These are phyloP conservation scores for Alternaria rosae DNA, from an alignment of 2,329 filamentous ascomycete genomes.

Conservation along the genomic window DNA sequence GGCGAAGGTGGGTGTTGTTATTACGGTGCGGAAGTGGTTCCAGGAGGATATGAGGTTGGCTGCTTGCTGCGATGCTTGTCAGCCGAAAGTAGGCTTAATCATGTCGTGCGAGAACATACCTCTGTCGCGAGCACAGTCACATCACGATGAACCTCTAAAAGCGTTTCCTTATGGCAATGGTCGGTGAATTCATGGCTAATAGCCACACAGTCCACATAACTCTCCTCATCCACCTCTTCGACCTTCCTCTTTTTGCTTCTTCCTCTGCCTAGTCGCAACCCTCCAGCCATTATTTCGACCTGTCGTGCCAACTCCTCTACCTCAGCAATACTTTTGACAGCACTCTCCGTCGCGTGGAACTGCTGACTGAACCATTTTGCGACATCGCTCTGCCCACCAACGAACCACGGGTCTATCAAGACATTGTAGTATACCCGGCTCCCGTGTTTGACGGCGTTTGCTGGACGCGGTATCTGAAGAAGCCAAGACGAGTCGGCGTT, in stretches of 20 bases:
- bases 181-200: slow-evolving; percentile 74
- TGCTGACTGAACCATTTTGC: slow-evolving; percentile 71
- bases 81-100: not conserved
- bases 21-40: slow-evolving; percentile 66
- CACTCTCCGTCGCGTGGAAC: slow-evolving; percentile 65
- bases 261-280: slow-evolving; percentile 30
- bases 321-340: slow-evolving; percentile 62
- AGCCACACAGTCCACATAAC: slow-evolving; percentile 64
- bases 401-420: slow-evolving; percentile 71
- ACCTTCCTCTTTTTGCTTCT: slow-evolving; percentile 16
- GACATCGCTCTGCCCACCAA: slow-evolving; percentile 68
- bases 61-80: slow-evolving; percentile 54
- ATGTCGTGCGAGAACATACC: slow-evolving; percentile 24
- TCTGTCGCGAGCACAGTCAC: slow-evolving; percentile 67
- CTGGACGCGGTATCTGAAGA: slow-evolving; percentile 67
- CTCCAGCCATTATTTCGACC: slow-evolving; percentile 56
- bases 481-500: slow-evolving; percentile 74
- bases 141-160: slow-evolving; percentile 61
- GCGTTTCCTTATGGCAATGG: slow-evolving; percentile 69
- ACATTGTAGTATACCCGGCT: slow-evolving; percentile 67
- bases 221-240: slow-evolving; percentile 26
- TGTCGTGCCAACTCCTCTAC: slow-evolving; percentile 61
- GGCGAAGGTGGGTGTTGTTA: slow-evolving; percentile 58
- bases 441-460: slow-evolving; percentile 51
- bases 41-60: slow-evolving; percentile 64